Evolutionary conservation across 2,329 filamentous ascomycete species (phyloP), one percentile per base, ranked within the genome.

Genomic region (Peltaster fructicola): DNA sequence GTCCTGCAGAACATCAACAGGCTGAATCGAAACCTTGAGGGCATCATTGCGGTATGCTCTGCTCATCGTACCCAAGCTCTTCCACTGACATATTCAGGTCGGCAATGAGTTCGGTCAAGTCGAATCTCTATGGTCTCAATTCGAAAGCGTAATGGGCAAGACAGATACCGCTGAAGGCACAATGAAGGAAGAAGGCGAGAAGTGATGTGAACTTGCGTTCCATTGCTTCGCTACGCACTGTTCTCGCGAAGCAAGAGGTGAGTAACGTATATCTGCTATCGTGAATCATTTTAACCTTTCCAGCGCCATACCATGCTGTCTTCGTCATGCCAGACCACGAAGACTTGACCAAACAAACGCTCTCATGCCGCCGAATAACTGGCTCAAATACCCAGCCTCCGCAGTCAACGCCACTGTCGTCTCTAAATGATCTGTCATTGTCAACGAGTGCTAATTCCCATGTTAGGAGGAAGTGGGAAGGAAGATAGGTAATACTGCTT

Each of bases 41-140:
- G 82, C 28, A 76, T 95, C 11, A 84, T 90, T 31, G 73, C 81
- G 22, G 85, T 85, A 57, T 23, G 68, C 53, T 2, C 5, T 22
- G 14, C 20, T 14, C 14, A n/a, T 14, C 15, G n/a, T 13, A 16
- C 17, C 12, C 27, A 80, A 73, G 14, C 5, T 11, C n/a, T 11
- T n/a, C n/a, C 21, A 24, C 11, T 32, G 15, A 8, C 4, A 14
- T 8, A 10, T 6, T 17, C 20, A 49, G 43, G 45, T 98, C 25
- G 88, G 88, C 17, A 92, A 92, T 52, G 88, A 98, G 45, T 93
- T 98, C 54, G 74, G 78, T n/a, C 84, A 81, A 4, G 88, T 98
- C 20, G 88, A 98, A 52, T 82, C 81, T 15, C 64, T 98, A 9
- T 98, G 88, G 88, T 90, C 79, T 18, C 81, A 91, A 44, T 95